Base-by-base conservation (phyloP, 2,329 filamentous ascomycete genomes). In the Aspergillus pseudoterreus region DNA sequence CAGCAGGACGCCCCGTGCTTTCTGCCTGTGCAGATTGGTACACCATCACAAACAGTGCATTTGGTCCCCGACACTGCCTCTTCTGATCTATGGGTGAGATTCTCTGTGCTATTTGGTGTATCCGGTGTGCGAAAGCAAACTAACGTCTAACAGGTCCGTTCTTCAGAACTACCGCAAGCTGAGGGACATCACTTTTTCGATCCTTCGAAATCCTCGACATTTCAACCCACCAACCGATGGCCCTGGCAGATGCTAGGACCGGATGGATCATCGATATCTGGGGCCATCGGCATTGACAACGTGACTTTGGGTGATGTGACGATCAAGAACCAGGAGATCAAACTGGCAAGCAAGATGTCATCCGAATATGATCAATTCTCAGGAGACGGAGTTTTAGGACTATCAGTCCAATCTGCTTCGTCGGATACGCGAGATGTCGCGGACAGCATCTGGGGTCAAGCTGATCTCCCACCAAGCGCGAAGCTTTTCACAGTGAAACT, bases 31-130 rank as follows among this genome's bases (percentile, higher is more conserved):
- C 64, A 71, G 12, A 84, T 90, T 54, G 87, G 87, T 24, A 85
- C 80, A 1, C 85, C 85, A 14, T 68, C 77, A 1, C 85, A 89
- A 71, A 82, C 71, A 43, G 58, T 85, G 41, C 78, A 77, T 56
- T 67, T 88, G 12, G 80, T 88, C 62, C 88, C 89, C 55, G 86
- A 90, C 65, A 88, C 85, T 36, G 85, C 85, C 17, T 87, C 83
- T 10, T 78, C 84, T 17, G 86, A 89, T 72, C 75, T 87, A 19
- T 89, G 84, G 86, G 81, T 83, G 71, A 59, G 75, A 56, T 46
- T n/a, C 24, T 24, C 27, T 19, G 6, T 21, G 36, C 27, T 8
- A 12, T 71, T 11, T 14, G 8, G 4, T 2, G 2, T 36, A 15
- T 6, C 0, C 12, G 17, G 14, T 1, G 9, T 9, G 35, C 1